Percentiles rank a stretch among this genome's conserved stretches.
These are phyloP conservation scores for Kodamaea kaohsiungensis DNA, from an alignment of 805 yeast genomes.

Conservation along the genomic window DNA sequence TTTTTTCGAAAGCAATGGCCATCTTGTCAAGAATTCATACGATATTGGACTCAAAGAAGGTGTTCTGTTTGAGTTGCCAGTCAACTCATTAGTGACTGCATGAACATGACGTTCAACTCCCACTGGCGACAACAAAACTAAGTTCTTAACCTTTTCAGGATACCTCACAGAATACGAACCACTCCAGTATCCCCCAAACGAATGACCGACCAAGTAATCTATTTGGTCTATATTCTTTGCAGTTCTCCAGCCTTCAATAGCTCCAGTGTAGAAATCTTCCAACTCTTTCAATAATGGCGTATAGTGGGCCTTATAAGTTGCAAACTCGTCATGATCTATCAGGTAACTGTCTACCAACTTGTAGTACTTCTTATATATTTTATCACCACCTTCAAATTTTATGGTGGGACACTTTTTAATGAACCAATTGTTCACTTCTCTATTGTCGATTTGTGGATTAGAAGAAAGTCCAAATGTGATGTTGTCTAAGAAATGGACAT, in stretches of 20 bases:
- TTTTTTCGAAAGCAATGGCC: slow-evolving; percentile 38
- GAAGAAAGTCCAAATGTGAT: slow-evolving; percentile 54
- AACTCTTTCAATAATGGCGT: slow-evolving; percentile 42
- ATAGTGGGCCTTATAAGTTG: slow-evolving; percentile 35
- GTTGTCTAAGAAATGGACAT: slow-evolving; percentile 52
- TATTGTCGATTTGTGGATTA: slow-evolving; percentile 34
- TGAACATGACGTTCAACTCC: slow-evolving; percentile 73
- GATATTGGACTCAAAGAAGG: slow-evolving; percentile 47
- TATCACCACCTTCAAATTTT: slow-evolving; percentile 17
- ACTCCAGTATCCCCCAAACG: slow-evolving; percentile 76
- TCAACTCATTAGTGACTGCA: slow-evolving; percentile 50
- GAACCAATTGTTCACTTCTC: slow-evolving; percentile 20
- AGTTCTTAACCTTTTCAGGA: slow-evolving; percentile 52
- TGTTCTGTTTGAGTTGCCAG: slow-evolving; percentile 14
- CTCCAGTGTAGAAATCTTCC: slow-evolving; percentile 57
- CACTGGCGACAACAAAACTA: slow-evolving; percentile 71
- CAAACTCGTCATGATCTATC: slow-evolving; percentile 26
- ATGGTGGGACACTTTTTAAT: slow-evolving; percentile 23
- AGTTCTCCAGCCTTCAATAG: slow-evolving; percentile 66
- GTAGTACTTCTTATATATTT: slow-evolving; percentile 39
- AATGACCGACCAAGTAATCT: slow-evolving; percentile 69
- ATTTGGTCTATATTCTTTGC: slow-evolving; percentile 50
- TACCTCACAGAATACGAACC: slow-evolving; percentile 60
- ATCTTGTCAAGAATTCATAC: slow-evolving; percentile 48
- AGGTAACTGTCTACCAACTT: slow-evolving; percentile 39